Conservation (phyloP, 345 rosid genomes). For the Lumnitzera racemosa region DNA sequence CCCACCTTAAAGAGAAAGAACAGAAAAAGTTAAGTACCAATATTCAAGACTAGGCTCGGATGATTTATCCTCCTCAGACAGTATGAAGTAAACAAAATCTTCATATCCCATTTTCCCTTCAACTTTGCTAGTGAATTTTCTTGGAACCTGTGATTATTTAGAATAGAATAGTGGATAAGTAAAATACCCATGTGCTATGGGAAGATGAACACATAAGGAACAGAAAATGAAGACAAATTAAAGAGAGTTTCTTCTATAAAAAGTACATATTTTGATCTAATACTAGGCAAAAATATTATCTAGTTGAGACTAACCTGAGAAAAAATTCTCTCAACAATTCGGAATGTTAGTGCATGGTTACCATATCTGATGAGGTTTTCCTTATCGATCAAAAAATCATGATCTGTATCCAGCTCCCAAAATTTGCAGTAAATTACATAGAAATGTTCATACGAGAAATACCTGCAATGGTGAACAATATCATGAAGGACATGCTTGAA, state of each 20-base stretch:
- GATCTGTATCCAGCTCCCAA: conserved; percentile 99
- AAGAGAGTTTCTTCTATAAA: conserved; percentile 2
- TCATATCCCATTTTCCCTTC: conserved; percentile 97
- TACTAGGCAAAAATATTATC: not conserved
- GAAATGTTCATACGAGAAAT: conserved; percentile 94
- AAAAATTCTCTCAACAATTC: conserved; percentile 87
- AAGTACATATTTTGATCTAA: not conserved
- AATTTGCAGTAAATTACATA: conserved; percentile 98
- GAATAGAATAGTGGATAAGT: not conserved
- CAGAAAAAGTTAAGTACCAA: conserved; percentile 37
- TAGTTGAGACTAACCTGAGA: conserved; percentile 66
- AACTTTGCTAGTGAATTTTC: conserved; percentile 76
- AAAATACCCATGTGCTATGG: not conserved
- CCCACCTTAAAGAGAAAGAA: not conserved
- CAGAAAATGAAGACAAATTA: not conserved
- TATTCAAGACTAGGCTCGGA: conserved; percentile 94
- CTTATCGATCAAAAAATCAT: conserved; percentile 95
- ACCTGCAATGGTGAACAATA: conserved; percentile 32
- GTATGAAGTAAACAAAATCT: conserved; percentile 91
- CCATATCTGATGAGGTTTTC: conserved; percentile 97
- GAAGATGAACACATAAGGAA: not conserved
- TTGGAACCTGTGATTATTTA: conserved; percentile 43
- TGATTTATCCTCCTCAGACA: conserved; percentile 95
- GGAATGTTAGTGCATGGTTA: conserved; percentile 93
- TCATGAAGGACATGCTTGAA: conserved; percentile 2